Conservation (phyloP, 768 basidiomycete genomes). For the Termitomyces eurrhizus region DNA sequence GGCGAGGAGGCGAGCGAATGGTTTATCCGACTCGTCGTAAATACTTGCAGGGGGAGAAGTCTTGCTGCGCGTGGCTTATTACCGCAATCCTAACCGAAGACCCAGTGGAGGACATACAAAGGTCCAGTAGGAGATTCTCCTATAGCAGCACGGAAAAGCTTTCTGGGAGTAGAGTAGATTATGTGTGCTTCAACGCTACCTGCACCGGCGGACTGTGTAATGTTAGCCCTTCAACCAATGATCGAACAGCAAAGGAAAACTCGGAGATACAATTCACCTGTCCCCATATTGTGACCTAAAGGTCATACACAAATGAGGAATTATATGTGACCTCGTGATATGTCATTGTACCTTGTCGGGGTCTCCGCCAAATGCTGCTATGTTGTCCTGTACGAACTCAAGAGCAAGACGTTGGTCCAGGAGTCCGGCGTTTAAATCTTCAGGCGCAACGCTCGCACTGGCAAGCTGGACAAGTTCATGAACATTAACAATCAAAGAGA, state of each 20-base stretch:
- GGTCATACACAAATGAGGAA: not conserved
- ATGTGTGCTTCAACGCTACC: slow-evolving; percentile 47
- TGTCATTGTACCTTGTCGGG: slow-evolving; percentile 38
- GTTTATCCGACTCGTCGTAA: slow-evolving; percentile 49
- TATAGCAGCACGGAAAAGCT: slow-evolving; percentile 49
- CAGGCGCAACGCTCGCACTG: slow-evolving; percentile 37
- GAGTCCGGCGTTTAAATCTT: slow-evolving; percentile 57
- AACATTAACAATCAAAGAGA: not conserved
- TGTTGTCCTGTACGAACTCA: slow-evolving; percentile 60
- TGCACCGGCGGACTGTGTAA: slow-evolving; percentile 45
- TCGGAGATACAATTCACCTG: slow-evolving; percentile 5
- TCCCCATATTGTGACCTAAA: slow-evolving; percentile 53
- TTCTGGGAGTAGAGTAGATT: slow-evolving; percentile 32
- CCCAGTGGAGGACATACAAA: slow-evolving; percentile 32
- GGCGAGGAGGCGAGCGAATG: slow-evolving; percentile 42
- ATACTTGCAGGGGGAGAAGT: slow-evolving; percentile 40
- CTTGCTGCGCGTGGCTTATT: slow-evolving; percentile 34
- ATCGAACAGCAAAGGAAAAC: not conserved
- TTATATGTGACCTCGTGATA: not conserved
- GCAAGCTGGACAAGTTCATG: slow-evolving; percentile 31
- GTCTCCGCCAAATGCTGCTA: slow-evolving; percentile 63
- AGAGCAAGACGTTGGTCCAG: slow-evolving; percentile 58
- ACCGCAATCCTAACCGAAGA: not conserved
- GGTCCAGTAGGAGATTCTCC: slow-evolving; percentile 51
- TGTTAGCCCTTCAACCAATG: not conserved